Base-by-base conservation (phyloP, 2,329 filamentous ascomycete species). In the Periconia digitata region DNA sequence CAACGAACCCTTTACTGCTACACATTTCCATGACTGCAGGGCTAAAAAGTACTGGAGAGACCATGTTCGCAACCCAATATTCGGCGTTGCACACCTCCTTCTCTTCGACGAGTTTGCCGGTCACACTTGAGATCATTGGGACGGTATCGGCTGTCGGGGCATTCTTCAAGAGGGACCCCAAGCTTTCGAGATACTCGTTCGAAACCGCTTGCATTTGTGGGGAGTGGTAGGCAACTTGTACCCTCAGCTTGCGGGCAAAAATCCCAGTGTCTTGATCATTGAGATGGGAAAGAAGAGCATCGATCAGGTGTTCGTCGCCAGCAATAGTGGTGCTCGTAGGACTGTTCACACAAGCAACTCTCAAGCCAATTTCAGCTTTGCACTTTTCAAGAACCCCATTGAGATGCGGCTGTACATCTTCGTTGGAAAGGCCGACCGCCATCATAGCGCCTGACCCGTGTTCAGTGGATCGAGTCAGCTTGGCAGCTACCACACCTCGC, bases 221-320 rank as follows among this genome's bases (percentile, higher is more conserved):
- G 0, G 72, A 75, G 44, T 77, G 76, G 43, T 77, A 78, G 63
- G 22, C 73, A 68, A 2, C 75, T 72, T 45, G 18, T 17, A 39
- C 77, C 64, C 15, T 58, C 45, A 2, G 72, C 60, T 5, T 20
- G 23, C 27, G 46, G 16, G 35, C 40, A 32, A 43, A 23, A 7
- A 21, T 32, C 36, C 16, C 24, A 13, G 16, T n/a, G 16, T 22
- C 16, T 7, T 23, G n/a, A 8, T 34, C 18, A 3, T 42, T 13
- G 12, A 40, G 38, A 23, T 66, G 51, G 40, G 68, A 59, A 0
- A 63, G 49, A 12, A 77, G 65, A 6, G 16, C 16, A 10, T 34
- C 24, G 16, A 42, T 42, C 5, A 67, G 70, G 47, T 67, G 61
- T 0, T 38, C 40, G n/a, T 46, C 49, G 1, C 76, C 75, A 16